phyloP scores from a whole-genome alignment of 208 protist genomes.

The Leishmania amazonensis region DNA sequence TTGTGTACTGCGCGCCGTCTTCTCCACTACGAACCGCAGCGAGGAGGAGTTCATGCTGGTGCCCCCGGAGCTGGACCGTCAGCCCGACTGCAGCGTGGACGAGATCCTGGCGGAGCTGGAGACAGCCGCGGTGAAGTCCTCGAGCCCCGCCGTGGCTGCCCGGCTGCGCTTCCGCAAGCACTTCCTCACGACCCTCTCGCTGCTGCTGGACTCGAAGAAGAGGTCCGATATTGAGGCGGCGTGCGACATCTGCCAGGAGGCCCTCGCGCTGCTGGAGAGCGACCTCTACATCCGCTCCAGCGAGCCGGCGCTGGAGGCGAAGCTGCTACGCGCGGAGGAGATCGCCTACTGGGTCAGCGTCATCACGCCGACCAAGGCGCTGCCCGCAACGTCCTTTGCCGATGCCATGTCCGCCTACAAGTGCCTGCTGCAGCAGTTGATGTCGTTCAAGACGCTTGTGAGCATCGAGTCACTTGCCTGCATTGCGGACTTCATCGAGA shows the following conservation, averaged over 20 bases:
- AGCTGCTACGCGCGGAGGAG: slow-evolving; percentile 57
- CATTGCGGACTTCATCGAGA: slow-evolving; percentile 72
- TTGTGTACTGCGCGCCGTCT: slow-evolving; percentile 58
- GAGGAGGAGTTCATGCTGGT: slow-evolving; percentile 84
- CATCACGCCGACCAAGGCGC: slow-evolving; percentile 60
- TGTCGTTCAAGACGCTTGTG: slow-evolving; percentile 56
- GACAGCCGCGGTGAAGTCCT: slow-evolving; percentile 36
- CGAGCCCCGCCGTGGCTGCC: slow-evolving; percentile 44
- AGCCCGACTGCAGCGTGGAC: slow-evolving; percentile 53
- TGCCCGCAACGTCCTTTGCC: slow-evolving; percentile 43
- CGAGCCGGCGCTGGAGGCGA: slow-evolving; percentile 56
- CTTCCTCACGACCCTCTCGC: slow-evolving; percentile 52
- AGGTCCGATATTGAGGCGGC: slow-evolving; percentile 57
- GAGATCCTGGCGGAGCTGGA: slow-evolving; percentile 71
- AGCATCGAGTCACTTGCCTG: slow-evolving; percentile 46
- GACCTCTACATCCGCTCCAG: slow-evolving; percentile 36
- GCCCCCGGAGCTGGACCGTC: slow-evolving; percentile 58
- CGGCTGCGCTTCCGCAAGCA: slow-evolving; percentile 74
- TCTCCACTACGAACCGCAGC: slow-evolving; percentile 72
- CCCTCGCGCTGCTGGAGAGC: slow-evolving; percentile 44
- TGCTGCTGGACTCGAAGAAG: slow-evolving; percentile 52
- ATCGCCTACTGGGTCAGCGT: slow-evolving; percentile 72
- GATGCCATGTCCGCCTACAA: slow-evolving; percentile 59
- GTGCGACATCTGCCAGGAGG: slow-evolving; percentile 51
- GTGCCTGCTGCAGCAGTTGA: slow-evolving; percentile 61